Evolutionary conservation across 306 rosid genomes (phyloP), one percentile per base, ranked within the genome.

Genomic region (Castanea mollissima): DNA sequence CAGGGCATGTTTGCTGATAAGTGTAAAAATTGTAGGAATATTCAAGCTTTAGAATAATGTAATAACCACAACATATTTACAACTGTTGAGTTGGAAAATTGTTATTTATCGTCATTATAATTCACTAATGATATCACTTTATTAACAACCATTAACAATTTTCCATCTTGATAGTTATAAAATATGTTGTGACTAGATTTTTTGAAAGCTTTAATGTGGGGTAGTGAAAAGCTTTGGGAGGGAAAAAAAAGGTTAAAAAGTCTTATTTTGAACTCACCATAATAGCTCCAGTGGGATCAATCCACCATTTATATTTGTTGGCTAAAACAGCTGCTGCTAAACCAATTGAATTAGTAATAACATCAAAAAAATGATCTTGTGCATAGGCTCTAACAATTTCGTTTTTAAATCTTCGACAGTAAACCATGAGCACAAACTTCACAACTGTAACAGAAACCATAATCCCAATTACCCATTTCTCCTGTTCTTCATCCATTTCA

Each of bases 271-370:
- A 83, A 86, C 97, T 92, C 74, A 90, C 97, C 23, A 93, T 14
- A 73, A 93, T 90, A 79, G 96, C 97, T 81, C 97, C 97, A 19
- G 79, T 2, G 55, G 97, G 96, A 82, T 93, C 97, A 79, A 91
- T 85, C 97, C 96, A 91, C 94, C 94, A 91, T 57, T 3, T 0
- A 77, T 65, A 87, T 74, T 80, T 87, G 84, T 78, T 84, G 62
- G 97, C 94, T 18, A 93, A 85, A 13, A 89, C 87, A 31, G 97
- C 97, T 75, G 97, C 96, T 70, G 88, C 91, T 80, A 91, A 81
- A 38, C 97, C 97, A n/a, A 93, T 89, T 0, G 96, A 89, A 84
- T 93, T 93, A 23, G 96, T 91, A 71, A 91, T 10, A 35, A 93
- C 97, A 71, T 92, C 96, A 6, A 92, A 92, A 0, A 91, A 27